Conservation (phyloP, 2,329 filamentous ascomycete genomes). For the Macrophomina phaseolina region DNA sequence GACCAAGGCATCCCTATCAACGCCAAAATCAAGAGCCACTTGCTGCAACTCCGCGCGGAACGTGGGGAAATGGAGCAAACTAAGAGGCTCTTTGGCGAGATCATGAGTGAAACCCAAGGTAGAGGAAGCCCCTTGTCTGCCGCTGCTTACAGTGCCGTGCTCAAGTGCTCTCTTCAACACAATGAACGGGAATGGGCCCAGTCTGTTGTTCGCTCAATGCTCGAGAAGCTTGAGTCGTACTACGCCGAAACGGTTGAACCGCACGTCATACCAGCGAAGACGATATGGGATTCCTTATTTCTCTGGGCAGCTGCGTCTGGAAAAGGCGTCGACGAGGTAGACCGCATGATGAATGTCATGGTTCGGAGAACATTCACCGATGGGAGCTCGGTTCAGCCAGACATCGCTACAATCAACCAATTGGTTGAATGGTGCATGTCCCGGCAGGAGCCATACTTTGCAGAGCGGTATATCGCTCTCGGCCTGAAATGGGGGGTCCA, state of each 20-base stretch:
- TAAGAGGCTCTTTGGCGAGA: slow-evolving; percentile 70
- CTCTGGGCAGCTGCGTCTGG: slow-evolving; percentile 77
- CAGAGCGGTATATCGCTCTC: slow-evolving; percentile 74
- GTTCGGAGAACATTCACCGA: slow-evolving; percentile 55
- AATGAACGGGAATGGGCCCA: slow-evolving; percentile 18
- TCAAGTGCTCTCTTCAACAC: slow-evolving; percentile 18
- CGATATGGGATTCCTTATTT: slow-evolving; percentile 71
- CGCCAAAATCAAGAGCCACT: slow-evolving; percentile 49
- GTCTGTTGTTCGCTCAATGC: slow-evolving; percentile 12
- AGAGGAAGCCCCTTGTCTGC: not conserved
- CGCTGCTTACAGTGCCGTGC: not conserved
- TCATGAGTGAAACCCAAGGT: slow-evolving; percentile 46
- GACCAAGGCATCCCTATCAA: slow-evolving; percentile 46
- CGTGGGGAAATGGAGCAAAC: slow-evolving; percentile 65
- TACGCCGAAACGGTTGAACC: not conserved
- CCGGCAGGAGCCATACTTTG: slow-evolving; percentile 72
- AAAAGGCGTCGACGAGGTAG: slow-evolving; percentile 73
- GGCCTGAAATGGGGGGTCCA: slow-evolving; percentile 68
- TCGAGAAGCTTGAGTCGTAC: slow-evolving; percentile 14
- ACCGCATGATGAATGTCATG: slow-evolving; percentile 74
- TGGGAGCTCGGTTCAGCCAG: slow-evolving; percentile 58
- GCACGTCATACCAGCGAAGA: not conserved
- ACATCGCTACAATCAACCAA: slow-evolving; percentile 75
- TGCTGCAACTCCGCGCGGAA: slow-evolving; percentile 68
- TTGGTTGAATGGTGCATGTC: slow-evolving; percentile 75